Evolutionary conservation across 2,329 filamentous ascomycete species (phyloP).

Genomic region (Metarhizium anisopliae): DNA sequence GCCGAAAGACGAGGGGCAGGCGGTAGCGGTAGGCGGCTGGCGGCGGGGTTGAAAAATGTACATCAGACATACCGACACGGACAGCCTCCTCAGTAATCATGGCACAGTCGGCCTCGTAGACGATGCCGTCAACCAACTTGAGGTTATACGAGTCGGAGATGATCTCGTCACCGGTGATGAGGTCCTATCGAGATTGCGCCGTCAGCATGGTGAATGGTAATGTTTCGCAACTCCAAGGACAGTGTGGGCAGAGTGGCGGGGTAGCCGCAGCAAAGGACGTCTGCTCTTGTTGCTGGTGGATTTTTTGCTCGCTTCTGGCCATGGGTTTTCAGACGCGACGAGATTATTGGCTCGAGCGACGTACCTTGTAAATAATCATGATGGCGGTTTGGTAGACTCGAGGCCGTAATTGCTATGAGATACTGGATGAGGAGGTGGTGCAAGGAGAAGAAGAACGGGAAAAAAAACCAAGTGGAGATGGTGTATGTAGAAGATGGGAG

Average conservation of each 20-base stretch:
- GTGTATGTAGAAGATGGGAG: background rate
- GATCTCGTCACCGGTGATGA: slow-evolving; percentile 86
- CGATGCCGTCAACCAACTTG: slow-evolving; percentile 68
- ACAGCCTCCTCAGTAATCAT: slow-evolving; percentile 77
- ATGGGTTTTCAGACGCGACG: background rate
- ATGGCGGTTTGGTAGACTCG: slow-evolving; percentile 33
- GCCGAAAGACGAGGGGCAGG: background rate
- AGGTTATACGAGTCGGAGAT: slow-evolving; percentile 90
- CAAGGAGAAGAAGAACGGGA: slow-evolving; percentile 1
- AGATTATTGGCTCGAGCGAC: background rate
- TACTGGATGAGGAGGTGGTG: slow-evolving; percentile 10
- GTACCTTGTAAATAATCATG: slow-evolving; percentile 68
- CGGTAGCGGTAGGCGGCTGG: too few relatives aligned
- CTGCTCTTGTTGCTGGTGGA: too few relatives aligned
- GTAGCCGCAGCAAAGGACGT: background rate
- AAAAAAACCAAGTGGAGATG: slow-evolving; percentile 1
- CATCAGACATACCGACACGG: slow-evolving; percentile 53
- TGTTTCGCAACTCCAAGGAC: background rate
- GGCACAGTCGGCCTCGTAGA: slow-evolving; percentile 85
- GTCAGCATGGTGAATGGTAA: slow-evolving; percentile 10
- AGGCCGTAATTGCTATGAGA: slow-evolving; percentile 11
- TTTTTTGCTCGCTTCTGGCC: background rate
- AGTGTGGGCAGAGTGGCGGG: background rate
- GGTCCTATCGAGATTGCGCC: slow-evolving; percentile 53
- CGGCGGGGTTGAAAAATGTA: background rate